Evolutionary conservation across 1,284 basidiomycete species (phyloP), one percentile per base, ranked within the genome.

Genomic region (Cutaneotrichosporon sp.): DNA sequence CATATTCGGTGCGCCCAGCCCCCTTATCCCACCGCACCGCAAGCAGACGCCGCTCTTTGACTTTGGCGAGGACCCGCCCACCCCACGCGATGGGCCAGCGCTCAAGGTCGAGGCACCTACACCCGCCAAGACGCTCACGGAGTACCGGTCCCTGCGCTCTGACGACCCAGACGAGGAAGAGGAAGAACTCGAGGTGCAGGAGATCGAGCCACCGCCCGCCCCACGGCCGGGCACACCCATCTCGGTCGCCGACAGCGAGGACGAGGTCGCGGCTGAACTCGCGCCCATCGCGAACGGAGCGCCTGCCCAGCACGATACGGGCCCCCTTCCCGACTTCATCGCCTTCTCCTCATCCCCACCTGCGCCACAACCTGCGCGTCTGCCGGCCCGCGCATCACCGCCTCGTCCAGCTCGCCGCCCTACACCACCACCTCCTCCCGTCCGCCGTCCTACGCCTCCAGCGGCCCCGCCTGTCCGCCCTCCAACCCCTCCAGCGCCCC

Each of bases 241-340:
- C 22, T 25, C 25, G 22, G 24, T 47, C 7, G 2, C 14, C 13
- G 46, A 52, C 50, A 52, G 50, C 31, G 50, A 52, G 33, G 50
- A 52, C 50, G 50, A 52, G 50, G 50, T 52, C 33, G 50, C 31
- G 20, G 34, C 34, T 14, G 50, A 52, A 20, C 20, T 52, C 25
- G 24, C 24, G 5, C 22, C 22, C 5, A 9, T 9, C 18, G 25
- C 24, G 8, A 13, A 47, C 24, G 24, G 4, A 2, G 46, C 34
- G 34, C 34, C 34, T 1, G 34, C 5, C 34, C 29, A 16, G 36
- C 36, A 9, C 36, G 36, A 38, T 9, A 29, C 29, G 29, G 9
- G n/a, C n/a, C 29, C 29, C 29, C 9, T 36, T 9, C 10, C 10
- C 34, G 10, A 36, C 16, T 36, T 36, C 34, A 36, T 36, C 34